These are phyloP conservation scores for Drechmeria coniospora DNA, from an alignment of 2,329 filamentous ascomycete species.

Conservation along the genomic window DNA sequence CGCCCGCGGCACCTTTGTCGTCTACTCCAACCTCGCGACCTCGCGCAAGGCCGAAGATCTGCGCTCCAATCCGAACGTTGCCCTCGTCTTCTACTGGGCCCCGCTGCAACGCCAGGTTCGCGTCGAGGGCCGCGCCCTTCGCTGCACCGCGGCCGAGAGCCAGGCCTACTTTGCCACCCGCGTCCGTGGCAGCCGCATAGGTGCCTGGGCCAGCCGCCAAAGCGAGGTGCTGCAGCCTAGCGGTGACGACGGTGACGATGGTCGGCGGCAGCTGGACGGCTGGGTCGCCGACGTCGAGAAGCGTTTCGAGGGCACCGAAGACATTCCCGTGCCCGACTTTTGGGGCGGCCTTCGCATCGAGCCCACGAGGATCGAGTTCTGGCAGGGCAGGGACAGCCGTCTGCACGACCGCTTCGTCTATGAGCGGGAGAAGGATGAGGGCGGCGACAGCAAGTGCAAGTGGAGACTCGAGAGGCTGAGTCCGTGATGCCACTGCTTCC, in stretches of 20 bases:
- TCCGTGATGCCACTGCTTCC: too few relatives aligned
- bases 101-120: conserved; percentile 76
- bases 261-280: conserved; percentile 56
- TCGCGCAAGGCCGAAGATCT: conserved; percentile 55
- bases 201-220: conserved; percentile 88
- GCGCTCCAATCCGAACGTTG: conserved; percentile 58
- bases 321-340: conserved; percentile 82
- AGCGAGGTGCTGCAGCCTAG: conserved; percentile 51
- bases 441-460: conserved; percentile 17
- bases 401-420: conserved; percentile 92
- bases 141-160: conserved; percentile 56
- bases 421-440: conserved; percentile 36
- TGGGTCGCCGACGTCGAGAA: conserved; percentile 65
- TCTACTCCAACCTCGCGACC: conserved; percentile 87
- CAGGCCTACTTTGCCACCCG: conserved; percentile 51
- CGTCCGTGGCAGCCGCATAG: conserved; percentile 68
- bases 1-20: conserved; percentile 56
- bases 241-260: conserved; percentile 37
- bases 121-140: conserved; percentile 62
- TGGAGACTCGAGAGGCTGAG: conserved; percentile 64
- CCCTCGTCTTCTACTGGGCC: conserved; percentile 84
- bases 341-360: conserved; percentile 86
- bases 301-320: conserved; percentile 56
- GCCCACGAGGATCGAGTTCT: conserved; percentile 84
- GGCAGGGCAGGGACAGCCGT: conserved; percentile 79